phyloP scores from a whole-genome alignment of 2,329 filamentous ascomycete genomes.

The Rhinocladiella similis region DNA sequence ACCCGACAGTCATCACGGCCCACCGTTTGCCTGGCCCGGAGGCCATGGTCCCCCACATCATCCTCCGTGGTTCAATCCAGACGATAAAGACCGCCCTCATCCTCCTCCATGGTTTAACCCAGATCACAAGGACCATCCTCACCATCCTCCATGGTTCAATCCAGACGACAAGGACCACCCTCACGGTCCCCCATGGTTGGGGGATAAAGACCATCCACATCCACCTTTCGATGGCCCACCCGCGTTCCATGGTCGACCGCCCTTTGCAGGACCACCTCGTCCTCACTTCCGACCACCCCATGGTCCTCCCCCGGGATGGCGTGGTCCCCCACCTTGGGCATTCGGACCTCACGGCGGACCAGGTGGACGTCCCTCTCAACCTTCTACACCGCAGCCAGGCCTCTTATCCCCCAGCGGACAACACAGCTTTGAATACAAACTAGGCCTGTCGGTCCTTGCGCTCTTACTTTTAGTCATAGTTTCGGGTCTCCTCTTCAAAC shows the following conservation, averaged over 20 bases:
- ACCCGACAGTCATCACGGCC: background rate
- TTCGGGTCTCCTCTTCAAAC: conserved; percentile 44
- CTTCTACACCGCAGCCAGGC: background rate
- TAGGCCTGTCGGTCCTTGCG: conserved; percentile 36
- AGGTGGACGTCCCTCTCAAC: background rate
- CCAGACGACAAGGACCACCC: background rate
- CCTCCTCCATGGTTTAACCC: background rate
- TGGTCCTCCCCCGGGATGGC: conserved; percentile 3
- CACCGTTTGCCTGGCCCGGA: background rate
- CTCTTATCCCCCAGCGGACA: background rate
- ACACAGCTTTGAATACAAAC: conserved; percentile 5
- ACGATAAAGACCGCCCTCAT: background rate
- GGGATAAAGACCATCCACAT: background rate
- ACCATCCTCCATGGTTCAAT: background rate
- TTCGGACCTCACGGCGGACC: conserved; percentile 3
- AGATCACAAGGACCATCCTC: background rate
- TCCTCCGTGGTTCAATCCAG: background rate
- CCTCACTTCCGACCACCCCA: conserved; percentile 9
- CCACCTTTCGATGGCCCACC: conserved; percentile 1
- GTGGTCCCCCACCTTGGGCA: background rate
- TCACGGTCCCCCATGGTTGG: background rate
- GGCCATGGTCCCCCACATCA: conserved; percentile 6
- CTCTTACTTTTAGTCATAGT: conserved; percentile 39
- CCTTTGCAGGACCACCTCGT: background rate
- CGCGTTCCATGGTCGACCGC: background rate